These are phyloP conservation scores for Thermothelomyces thermophilus DNA, from an alignment of 2,329 filamentous ascomycete genomes.

Conservation along the genomic window DNA sequence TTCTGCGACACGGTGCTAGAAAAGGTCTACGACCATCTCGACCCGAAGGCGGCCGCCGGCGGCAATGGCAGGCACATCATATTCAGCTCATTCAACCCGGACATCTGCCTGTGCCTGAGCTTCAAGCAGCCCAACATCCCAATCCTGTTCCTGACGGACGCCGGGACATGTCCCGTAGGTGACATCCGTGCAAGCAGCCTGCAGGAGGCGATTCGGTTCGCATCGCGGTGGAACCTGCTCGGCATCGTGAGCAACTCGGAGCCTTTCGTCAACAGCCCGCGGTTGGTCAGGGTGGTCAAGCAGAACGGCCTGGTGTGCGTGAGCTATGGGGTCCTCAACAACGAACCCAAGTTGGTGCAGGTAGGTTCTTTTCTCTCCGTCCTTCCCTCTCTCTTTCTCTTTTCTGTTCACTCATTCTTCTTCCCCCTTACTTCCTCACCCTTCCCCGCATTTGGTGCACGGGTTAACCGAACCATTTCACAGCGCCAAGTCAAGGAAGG, in stretches of 20 bases:
- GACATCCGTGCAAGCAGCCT: conserved; percentile 86
- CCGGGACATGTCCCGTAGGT: conserved; percentile 71
- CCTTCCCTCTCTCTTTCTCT: neutral
- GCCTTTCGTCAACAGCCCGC: conserved; percentile 80
- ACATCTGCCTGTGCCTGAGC: conserved; percentile 86
- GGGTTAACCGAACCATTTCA: neutral
- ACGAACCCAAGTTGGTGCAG: conserved; percentile 77
- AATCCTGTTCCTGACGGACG: conserved; percentile 88
- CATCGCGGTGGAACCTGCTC: conserved; percentile 87
- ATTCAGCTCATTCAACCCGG: conserved; percentile 95
- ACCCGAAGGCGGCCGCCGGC: conserved; percentile 46
- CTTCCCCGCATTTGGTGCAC: neutral
- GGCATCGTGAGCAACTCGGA: conserved; percentile 87
- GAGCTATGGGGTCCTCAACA: conserved; percentile 87
- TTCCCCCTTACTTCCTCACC: neutral
- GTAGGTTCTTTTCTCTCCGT: conserved; percentile 50
- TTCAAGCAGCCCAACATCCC: conserved; percentile 98
- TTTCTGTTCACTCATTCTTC: neutral
- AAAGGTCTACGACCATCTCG: conserved; percentile 69
- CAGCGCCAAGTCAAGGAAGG: conserved; percentile 87
- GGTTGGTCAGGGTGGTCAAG: conserved; percentile 87
- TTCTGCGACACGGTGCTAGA: conserved; percentile 90
- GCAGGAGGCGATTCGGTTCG: conserved; percentile 93
- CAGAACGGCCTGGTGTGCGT: conserved; percentile 91
- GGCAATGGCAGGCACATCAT: conserved; percentile 83